These are phyloP conservation scores for Trypethelium eluteriae DNA, from an alignment of 495 filamentous ascomycete species.

Conservation along the genomic window DNA sequence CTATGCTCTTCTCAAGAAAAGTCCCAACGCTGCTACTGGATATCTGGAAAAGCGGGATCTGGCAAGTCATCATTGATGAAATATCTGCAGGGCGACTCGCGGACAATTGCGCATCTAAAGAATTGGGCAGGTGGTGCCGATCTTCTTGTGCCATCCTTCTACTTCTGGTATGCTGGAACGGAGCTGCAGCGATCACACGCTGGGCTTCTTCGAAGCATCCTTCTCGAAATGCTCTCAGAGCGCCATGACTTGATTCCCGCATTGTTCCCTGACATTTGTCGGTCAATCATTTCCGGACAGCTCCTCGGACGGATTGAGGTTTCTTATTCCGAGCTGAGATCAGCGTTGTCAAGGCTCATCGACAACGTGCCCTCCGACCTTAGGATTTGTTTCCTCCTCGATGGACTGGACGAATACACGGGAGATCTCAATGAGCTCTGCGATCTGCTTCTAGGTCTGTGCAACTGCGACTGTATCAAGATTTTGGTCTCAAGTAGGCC, in stretches of 20 bases:
- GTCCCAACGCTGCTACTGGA: not conserved
- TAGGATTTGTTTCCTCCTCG: not conserved
- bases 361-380: not conserved
- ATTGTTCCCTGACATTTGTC: not conserved
- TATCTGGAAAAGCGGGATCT: not conserved
- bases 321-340: not conserved
- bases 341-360: not conserved
- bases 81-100: not conserved
- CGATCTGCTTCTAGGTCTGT: not conserved
- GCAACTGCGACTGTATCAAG: not conserved
- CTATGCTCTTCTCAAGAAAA: too few relatives aligned
- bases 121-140: not conserved
- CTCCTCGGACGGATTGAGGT: not conserved
- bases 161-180: not conserved
- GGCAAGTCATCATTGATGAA: not conserved
- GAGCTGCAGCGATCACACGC: not conserved
- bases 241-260: not conserved
- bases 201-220: not conserved
- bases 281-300: not conserved
- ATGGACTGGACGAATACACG: not conserved
- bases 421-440: not conserved
- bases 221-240: not conserved
- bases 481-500: not conserved
- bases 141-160: not conserved
- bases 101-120: not conserved